These are phyloP conservation scores for Candida broadrunensis DNA, from an alignment of 805 yeast species.

Conservation along the genomic window DNA sequence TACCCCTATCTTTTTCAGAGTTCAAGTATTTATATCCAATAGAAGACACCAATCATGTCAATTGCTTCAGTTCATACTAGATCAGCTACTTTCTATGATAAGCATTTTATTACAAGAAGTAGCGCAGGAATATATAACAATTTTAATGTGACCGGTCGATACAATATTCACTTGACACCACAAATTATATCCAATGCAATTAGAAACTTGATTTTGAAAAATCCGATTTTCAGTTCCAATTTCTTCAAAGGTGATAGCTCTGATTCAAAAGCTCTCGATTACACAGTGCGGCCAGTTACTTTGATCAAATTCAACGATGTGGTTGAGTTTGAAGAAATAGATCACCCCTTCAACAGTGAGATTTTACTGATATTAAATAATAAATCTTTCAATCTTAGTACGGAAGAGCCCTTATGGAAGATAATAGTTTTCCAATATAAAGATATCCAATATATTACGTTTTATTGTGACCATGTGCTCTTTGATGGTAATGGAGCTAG, in stretches of 20 bases:
- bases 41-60: no score
- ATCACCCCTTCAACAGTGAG: conserved; percentile 10
- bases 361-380: conserved; percentile 11
- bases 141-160: conserved; percentile 20
- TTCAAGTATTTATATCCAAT: no score
- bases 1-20: no score
- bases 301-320: conserved; percentile 18
- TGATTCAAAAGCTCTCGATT: conserved; percentile 8
- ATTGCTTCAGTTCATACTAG: neutral
- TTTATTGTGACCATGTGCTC: conserved; percentile 25
- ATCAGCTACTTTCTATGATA: neutral
- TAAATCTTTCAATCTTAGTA: conserved; percentile 5
- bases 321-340: conserved; percentile 8
- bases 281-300: conserved; percentile 12
- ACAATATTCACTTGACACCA: conserved; percentile 9
- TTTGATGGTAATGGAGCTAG: conserved; percentile 33
- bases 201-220: conserved; percentile 9
- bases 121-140: conserved; percentile 14
- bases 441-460: conserved; percentile 14
- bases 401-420: conserved; percentile 19
- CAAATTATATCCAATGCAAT: conserved; percentile 18
- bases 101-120: conserved; percentile 1
- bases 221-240: conserved; percentile 16
- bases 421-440: conserved; percentile 12
- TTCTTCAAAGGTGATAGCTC: conserved; percentile 9